These are phyloP conservation scores for Baorangia bicolor DNA, from an alignment of 768 basidiomycete species.

Conservation along the genomic window DNA sequence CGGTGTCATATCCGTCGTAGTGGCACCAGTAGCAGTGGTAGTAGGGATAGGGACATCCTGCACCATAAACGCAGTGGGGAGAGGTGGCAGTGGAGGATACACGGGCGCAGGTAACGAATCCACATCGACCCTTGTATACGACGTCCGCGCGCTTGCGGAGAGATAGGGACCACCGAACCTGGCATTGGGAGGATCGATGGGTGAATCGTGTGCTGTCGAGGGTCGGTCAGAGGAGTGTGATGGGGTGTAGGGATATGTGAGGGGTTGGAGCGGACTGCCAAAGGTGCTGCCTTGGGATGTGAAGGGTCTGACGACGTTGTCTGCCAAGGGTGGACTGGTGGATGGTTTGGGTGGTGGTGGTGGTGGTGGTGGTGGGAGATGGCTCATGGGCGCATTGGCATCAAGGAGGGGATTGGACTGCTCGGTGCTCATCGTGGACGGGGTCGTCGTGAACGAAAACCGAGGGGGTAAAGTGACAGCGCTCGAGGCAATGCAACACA, in stretches of 20 bases:
- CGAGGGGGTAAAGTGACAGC: neutral
- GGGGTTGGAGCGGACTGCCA: constrained; percentile 4
- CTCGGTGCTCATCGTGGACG: neutral
- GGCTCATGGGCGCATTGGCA: neutral
- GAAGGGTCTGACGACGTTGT: constrained; percentile 28
- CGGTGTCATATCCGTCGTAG: neutral
- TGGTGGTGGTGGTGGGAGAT: neutral
- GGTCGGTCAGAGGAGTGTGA: constrained; percentile 16
- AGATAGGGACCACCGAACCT: constrained; percentile 23
- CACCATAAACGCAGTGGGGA: constrained; percentile 11
- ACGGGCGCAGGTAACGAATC: constrained; percentile 24
- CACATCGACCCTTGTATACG: constrained; percentile 50
- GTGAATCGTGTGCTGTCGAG: constrained; percentile 15
- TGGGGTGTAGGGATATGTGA: constrained; percentile 3
- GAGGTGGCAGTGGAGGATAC: constrained; percentile 27
- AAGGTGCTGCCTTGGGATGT: constrained; percentile 28
- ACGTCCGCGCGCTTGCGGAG: constrained; percentile 50
- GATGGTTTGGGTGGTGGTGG: constrained; percentile 6
- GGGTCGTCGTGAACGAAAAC: neutral
- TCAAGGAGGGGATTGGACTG: neutral
- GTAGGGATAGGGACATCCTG: neutral
- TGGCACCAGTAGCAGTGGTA: neutral
- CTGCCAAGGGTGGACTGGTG: constrained; percentile 24
- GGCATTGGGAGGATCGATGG: neutral
- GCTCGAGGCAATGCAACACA: neutral